Conservation (phyloP, 148 eudicot genomes). For the Oxyria digyna region DNA sequence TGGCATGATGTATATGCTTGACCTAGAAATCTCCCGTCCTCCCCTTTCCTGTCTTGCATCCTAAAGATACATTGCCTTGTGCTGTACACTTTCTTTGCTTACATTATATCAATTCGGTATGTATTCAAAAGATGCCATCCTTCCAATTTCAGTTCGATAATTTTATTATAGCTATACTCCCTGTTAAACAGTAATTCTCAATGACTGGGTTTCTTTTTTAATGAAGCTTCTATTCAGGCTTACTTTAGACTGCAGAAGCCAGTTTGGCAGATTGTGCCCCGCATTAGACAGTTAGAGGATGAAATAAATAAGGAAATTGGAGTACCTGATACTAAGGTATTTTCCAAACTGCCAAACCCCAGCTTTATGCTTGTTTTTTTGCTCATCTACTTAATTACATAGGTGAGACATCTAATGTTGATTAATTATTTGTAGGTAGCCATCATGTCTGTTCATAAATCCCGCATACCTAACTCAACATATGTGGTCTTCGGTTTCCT, state of each 20-base stretch:
- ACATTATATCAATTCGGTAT: not conserved
- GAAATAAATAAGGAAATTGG: constrained; percentile 39
- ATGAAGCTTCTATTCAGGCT: constrained; percentile 43
- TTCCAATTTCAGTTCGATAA: not conserved
- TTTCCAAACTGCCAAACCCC: constrained; percentile 9
- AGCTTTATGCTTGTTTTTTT: not conserved
- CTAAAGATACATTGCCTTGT: not conserved
- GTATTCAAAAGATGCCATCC: not conserved
- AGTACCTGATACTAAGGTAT: constrained; percentile 39
- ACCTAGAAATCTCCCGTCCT: not conserved
- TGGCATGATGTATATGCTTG: not conserved
- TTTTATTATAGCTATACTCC: not conserved
- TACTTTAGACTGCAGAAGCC: constrained; percentile 39
- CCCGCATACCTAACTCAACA: constrained; percentile 28
- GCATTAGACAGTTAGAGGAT: constrained; percentile 35
- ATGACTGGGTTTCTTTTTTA: not conserved
- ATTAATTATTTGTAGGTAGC: constrained; percentile 24
- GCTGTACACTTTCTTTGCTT: not conserved
- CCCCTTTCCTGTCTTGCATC: not conserved
- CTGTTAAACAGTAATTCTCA: not conserved
- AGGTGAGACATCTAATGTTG: not conserved
- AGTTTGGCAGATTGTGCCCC: constrained; percentile 29
- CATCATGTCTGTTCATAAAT: constrained; percentile 38
- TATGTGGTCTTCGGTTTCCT: constrained; percentile 46
- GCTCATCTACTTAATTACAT: not conserved